Evolutionary conservation across 164 flowering plant species (phyloP).

Genomic region (Brasenia schreberi): DNA sequence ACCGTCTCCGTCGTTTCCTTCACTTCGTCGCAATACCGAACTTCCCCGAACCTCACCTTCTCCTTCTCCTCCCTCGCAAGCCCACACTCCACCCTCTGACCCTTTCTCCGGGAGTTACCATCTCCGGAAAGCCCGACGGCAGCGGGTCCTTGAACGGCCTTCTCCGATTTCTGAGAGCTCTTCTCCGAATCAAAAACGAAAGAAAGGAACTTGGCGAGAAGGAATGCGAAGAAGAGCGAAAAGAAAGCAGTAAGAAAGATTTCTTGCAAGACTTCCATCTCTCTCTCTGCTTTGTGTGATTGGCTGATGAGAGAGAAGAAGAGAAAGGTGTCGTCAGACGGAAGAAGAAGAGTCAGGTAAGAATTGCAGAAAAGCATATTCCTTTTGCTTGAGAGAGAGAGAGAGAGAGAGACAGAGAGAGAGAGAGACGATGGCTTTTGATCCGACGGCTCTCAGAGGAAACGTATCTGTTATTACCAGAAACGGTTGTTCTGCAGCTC

Average conservation of each 20-base stretch:
- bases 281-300: not conserved
- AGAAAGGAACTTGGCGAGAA: slow-evolving; percentile 40
- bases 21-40: not conserved
- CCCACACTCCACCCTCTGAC: not conserved
- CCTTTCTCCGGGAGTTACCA: not conserved
- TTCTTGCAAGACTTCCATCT: slow-evolving; percentile 39
- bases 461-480: too few species aligned
- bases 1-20: not conserved
- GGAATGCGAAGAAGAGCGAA: slow-evolving; percentile 32
- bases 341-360: not conserved
- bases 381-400: not conserved
- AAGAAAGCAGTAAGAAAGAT: slow-evolving; percentile 28
- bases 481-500: too few species aligned
- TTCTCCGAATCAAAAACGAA: not conserved
- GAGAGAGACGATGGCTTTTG: not conserved
- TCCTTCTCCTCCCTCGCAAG: not conserved
- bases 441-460: too few species aligned
- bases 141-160: not conserved
- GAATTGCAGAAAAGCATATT: not conserved
- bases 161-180: not conserved
- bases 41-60: not conserved
- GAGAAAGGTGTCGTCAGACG: not conserved
- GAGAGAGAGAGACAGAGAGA: too few species aligned
- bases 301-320: not conserved
- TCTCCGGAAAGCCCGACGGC: not conserved